Evolutionary conservation across 768 basidiomycete genomes (phyloP).

Genomic region (Ramaria sp.): DNA sequence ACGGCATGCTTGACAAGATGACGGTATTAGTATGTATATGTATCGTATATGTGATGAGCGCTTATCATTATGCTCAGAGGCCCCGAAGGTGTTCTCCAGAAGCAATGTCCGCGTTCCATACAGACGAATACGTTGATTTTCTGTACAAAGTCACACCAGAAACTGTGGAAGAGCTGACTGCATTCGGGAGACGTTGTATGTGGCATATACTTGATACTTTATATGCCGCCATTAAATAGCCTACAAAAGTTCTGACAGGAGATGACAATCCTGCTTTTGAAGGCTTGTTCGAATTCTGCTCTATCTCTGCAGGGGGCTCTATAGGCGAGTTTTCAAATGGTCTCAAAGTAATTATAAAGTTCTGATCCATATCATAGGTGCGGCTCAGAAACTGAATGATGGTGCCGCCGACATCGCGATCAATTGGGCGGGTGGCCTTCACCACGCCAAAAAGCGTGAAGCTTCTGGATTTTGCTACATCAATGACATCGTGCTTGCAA

Average conservation of each 20-base stretch:
- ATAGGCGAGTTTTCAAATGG: constrained; percentile 42
- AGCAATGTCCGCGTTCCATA: constrained; percentile 87
- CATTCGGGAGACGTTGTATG: constrained; percentile 77
- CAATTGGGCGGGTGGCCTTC: constrained; percentile 97
- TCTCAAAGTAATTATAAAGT: constrained; percentile 17
- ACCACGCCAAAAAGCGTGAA: constrained; percentile 97
- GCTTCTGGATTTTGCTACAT: constrained; percentile 99
- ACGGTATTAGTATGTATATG: constrained; percentile 62
- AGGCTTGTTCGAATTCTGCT: constrained; percentile 93
- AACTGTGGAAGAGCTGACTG: constrained; percentile 77
- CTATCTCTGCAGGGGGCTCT: constrained; percentile 92
- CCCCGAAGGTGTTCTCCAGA: constrained; percentile 63
- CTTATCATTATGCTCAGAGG: constrained; percentile 29
- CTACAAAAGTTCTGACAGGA: constrained; percentile 44
- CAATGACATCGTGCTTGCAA: constrained; percentile 93
- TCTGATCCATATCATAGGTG: constrained; percentile 36
- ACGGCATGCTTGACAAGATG: constrained; percentile 89
- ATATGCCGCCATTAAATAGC: not conserved
- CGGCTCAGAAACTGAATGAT: constrained; percentile 66
- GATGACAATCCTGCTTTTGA: constrained; percentile 97
- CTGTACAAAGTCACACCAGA: constrained; percentile 84
- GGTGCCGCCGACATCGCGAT: constrained; percentile 78
- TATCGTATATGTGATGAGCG: not conserved
- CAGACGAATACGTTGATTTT: constrained; percentile 97
- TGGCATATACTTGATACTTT: constrained; percentile 23